Percentiles rank a stretch among this genome's conserved stretches.
These are phyloP conservation scores for Trichoderma koningiopsis DNA, from an alignment of 2,329 filamentous ascomycete genomes.

Conservation along the genomic window DNA sequence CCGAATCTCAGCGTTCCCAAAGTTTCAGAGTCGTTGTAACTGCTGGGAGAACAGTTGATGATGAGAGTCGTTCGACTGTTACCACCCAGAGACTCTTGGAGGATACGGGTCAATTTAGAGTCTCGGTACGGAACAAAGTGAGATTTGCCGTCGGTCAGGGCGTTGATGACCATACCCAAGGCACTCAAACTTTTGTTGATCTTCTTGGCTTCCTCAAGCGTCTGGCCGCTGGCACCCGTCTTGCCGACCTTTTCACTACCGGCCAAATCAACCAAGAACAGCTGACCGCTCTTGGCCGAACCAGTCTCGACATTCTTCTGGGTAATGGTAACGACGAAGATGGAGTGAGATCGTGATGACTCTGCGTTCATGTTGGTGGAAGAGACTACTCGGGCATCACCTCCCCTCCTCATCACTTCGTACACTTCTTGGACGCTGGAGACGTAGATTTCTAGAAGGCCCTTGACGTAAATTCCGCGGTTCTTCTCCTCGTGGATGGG, in stretches of 20 bases:
- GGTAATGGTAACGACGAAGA: slow-evolving; percentile 94
- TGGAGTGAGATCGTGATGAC: slow-evolving; percentile 96
- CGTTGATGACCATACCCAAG: slow-evolving; percentile 98
- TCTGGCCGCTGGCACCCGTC: slow-evolving; percentile 96
- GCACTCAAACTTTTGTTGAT: slow-evolving; percentile 99
- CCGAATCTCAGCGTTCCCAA: slow-evolving; percentile 90
- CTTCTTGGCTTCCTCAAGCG: slow-evolving; percentile 97
- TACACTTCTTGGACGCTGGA: slow-evolving; percentile 95
- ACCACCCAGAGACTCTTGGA: slow-evolving; percentile 96
- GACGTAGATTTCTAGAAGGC: slow-evolving; percentile 90
- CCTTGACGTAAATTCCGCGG: slow-evolving; percentile 94
- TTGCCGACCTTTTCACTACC: slow-evolving; percentile 99
- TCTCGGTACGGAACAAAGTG: slow-evolving; percentile 96
- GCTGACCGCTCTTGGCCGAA: slow-evolving; percentile 91
- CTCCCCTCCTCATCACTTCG: slow-evolving; percentile 93
- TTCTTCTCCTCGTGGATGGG: slow-evolving; percentile 98
- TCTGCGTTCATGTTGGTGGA: slow-evolving; percentile 99
- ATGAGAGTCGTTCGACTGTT: slow-evolving; percentile 98
- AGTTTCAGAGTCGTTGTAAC: slow-evolving; percentile 96
- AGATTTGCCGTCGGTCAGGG: slow-evolving; percentile 94
- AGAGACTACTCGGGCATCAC: slow-evolving; percentile 84
- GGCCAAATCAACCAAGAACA: slow-evolving; percentile 96
- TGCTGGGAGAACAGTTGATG: slow-evolving; percentile 98
- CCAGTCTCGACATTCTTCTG: slow-evolving; percentile 98
- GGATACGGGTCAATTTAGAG: slow-evolving; percentile 93